Evolutionary conservation across 768 basidiomycete genomes (phyloP), one percentile per base, ranked within the genome.

Genomic region (Boletus rubescentipes): DNA sequence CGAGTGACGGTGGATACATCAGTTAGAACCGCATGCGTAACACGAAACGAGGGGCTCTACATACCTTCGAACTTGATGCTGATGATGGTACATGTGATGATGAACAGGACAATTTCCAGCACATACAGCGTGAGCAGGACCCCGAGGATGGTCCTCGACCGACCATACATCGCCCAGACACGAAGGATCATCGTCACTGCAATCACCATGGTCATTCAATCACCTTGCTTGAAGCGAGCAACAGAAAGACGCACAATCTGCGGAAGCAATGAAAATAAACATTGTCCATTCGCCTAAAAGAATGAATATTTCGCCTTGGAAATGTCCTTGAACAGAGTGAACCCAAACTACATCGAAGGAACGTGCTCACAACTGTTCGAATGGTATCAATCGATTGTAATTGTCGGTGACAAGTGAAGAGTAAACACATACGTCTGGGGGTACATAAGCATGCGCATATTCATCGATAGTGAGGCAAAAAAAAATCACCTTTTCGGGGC

Each of bases 161-260:
- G 39, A 11, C 10, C 4, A 26, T 61, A 59, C 32, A 61, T 20
- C 37, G 45, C 55, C 51, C 55, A 62, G 20, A 62, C 41, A 32
- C 55, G 61, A 10, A 63, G 49, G 23, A 62, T 51, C 60, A 61
- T 61, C 8, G 30, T 39, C 45, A 61, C 60, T 59, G 10, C 10
- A 44, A 16, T 46, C 23, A 30, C 7, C n/a, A 3, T 3, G 2
- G 15, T 48, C 23, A 29, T 36, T 14, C 9, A 30, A 20, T 37
- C 23, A 5, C 9, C 7, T 21, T 6, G 8, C 18, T 23, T 18
- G n/a, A 21, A 14, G 20, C 16, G 21, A 41, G 5, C 20, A 34
- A 39, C n/a, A 29, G 0, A n/a, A 16, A 11, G 16, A 50, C 60
- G 34, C 42, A 53, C 57, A 11, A 10, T 58, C 57, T 31, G 57